These are phyloP conservation scores for Trichocladium uniseriatum DNA, from an alignment of 495 filamentous ascomycete species.

Conservation along the genomic window DNA sequence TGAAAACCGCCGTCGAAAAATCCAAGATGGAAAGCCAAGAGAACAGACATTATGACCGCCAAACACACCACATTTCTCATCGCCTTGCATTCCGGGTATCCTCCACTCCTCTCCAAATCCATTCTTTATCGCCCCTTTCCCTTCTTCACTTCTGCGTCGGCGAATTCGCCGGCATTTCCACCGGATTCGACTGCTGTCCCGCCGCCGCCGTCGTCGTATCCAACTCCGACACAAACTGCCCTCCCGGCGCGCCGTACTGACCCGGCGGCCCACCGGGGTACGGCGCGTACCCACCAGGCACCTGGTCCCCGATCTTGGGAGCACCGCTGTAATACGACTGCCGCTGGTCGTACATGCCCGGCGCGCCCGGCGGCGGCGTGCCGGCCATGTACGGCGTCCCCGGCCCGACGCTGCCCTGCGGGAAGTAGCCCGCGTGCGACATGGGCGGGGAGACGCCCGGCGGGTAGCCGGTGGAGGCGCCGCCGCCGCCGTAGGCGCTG, in stretches of 20 bases:
- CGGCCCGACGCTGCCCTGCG: background rate
- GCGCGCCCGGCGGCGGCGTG: background rate
- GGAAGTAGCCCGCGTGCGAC: slow-evolving; percentile 6
- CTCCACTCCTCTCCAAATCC: background rate
- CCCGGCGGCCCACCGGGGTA: background rate
- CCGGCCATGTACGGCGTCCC: slow-evolving; percentile 4
- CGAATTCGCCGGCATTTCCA: slow-evolving; percentile 10
- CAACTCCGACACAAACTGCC: slow-evolving; percentile 10
- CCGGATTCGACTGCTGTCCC: slow-evolving; percentile 6
- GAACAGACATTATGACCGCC: background rate
- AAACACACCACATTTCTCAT: too few relatives aligned
- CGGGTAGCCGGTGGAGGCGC: background rate
- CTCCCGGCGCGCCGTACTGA: background rate
- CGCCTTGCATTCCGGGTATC: background rate
- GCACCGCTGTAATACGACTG: slow-evolving; percentile 18
- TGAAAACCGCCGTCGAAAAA: background rate
- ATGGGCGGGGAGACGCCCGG: slow-evolving; percentile 7
- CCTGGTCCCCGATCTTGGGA: slow-evolving; percentile 1
- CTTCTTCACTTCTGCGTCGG: background rate
- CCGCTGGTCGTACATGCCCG: slow-evolving; percentile 5
- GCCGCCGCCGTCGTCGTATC: background rate
- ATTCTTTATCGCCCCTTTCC: background rate
- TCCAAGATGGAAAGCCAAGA: background rate
- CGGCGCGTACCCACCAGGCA: background rate
- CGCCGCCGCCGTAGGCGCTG: background rate